phyloP scores from a whole-genome alignment of 2,329 filamentous ascomycete genomes.

The Calonectria hawksworthii region DNA sequence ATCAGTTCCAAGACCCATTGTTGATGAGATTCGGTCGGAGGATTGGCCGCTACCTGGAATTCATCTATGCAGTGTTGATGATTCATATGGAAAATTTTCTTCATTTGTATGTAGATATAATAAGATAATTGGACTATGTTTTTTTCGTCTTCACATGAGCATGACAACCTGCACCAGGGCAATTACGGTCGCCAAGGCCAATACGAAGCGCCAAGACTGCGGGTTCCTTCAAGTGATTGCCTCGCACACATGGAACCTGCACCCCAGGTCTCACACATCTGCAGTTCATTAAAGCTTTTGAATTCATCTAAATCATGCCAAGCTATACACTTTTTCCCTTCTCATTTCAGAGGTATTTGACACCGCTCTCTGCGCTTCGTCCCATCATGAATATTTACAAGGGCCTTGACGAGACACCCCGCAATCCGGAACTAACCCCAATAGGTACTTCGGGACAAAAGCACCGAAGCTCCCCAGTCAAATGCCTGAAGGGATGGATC shows the following conservation, averaged over 20 bases:
- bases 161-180: neutral
- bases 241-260: neutral
- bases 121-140: accelerated
- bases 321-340: neutral
- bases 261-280: neutral
- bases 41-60: neutral
- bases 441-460: neutral
- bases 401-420: neutral
- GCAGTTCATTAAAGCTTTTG: neutral
- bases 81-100: neutral
- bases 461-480: neutral
- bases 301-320: neutral
- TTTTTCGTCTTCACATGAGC: neutral
- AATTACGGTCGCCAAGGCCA: neutral
- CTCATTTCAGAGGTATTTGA: neutral
- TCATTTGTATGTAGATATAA: neutral
- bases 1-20: neutral
- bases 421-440: neutral
- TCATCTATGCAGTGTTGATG: neutral
- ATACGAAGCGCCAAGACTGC: neutral
- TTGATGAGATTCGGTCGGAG: neutral
- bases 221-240: neutral
- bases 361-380: neutral
- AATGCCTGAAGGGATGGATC: neutral
- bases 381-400: neutral